Conservation (phyloP, 2,329 filamentous ascomycete genomes). For the Canariomyces notabilis region DNA sequence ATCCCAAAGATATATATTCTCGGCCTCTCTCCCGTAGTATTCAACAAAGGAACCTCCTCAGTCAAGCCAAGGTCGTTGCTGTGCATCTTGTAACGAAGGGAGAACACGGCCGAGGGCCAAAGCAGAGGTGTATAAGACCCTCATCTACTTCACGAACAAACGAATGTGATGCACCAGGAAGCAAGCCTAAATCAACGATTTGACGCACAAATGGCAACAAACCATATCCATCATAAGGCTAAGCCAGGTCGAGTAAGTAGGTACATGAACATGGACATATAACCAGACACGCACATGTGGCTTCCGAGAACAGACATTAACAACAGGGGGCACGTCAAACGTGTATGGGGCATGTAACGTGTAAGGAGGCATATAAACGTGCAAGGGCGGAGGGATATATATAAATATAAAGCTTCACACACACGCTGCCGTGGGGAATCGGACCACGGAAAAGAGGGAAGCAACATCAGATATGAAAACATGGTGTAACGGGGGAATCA, state of each 20-base stretch:
- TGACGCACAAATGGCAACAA: not conserved
- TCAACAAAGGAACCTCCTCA: no score
- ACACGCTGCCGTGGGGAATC: no score
- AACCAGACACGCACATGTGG: conserved; percentile 6
- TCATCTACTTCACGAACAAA: no score
- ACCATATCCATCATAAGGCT: conserved; percentile 2
- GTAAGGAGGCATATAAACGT: conserved; percentile 1
- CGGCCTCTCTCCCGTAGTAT: no score
- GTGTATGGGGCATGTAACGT: not conserved
- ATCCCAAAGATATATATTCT: no score
- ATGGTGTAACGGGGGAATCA: not conserved
- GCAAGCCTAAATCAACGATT: not conserved
- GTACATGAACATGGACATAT: conserved; percentile 11
- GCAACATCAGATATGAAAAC: not conserved
- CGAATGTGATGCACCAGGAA: no score
- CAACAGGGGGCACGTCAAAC: no score
- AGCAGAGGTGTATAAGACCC: no score
- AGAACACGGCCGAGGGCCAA: no score
- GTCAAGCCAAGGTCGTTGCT: no score
- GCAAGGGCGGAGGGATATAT: not conserved
- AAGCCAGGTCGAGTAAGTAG: conserved; percentile 3
- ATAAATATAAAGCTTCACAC: not conserved
- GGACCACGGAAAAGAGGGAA: not conserved
- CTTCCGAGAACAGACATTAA: not conserved
- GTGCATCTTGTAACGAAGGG: no score